Conservation (phyloP, 1,284 basidiomycete species). For the Pterula multifida region DNA sequence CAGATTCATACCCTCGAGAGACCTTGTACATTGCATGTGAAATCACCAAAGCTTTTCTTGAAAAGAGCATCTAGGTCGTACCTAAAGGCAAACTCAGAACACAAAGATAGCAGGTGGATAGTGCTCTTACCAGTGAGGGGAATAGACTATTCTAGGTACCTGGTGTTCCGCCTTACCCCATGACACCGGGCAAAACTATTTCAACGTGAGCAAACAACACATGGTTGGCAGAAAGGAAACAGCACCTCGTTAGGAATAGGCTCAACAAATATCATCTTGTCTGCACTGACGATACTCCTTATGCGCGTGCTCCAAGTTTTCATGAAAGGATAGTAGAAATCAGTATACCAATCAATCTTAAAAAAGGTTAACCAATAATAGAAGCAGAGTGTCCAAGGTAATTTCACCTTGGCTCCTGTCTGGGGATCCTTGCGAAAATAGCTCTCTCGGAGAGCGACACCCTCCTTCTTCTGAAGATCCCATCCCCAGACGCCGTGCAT, state of each 20-base stretch:
- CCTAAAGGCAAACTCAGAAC: conserved; percentile 29
- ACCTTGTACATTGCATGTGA: conserved; percentile 86
- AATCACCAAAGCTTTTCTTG: conserved; percentile 67
- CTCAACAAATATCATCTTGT: conserved; percentile 73
- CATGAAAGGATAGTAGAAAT: conserved; percentile 81
- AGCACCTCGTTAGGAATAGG: conserved; percentile 83
- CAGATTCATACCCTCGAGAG: conserved; percentile 60
- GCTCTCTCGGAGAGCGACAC: conserved; percentile 72
- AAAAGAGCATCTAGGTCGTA: conserved; percentile 87
- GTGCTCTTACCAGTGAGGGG: conserved; percentile 77
- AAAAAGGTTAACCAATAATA: too few relatives aligned
- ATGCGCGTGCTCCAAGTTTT: conserved; percentile 64
- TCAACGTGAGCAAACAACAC: not conserved
- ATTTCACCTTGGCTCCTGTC: conserved; percentile 42
- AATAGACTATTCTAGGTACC: conserved; percentile 70
- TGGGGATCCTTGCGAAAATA: conserved; percentile 72
- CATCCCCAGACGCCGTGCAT: conserved; percentile 92
- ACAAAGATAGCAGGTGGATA: not conserved
- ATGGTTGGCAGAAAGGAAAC: not conserved
- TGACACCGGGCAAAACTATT: conserved; percentile 65
- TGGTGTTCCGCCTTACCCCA: conserved; percentile 53
- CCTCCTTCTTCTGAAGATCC: conserved; percentile 57
- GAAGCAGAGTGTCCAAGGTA: too few relatives aligned
- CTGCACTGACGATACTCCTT: conserved; percentile 29
- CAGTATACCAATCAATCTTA: conserved; percentile 72